A percentile compares a stretch with the other conserved stretches of the same genome.
phyloP scores from a whole-genome alignment of 192 early-diverging fungal species.

The Backusella westeae region DNA sequence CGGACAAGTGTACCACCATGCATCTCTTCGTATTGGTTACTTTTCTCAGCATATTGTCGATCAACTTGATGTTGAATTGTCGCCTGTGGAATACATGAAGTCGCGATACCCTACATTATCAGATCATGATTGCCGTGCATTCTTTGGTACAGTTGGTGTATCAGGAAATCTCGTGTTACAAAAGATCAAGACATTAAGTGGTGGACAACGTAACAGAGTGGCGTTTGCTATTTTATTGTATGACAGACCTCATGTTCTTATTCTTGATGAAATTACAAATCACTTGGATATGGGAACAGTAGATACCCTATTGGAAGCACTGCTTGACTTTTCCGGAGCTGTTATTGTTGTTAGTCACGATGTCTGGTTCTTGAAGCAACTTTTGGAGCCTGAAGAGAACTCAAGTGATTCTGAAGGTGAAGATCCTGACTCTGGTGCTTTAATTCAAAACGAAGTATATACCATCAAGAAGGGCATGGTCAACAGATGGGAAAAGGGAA shows the following conservation, averaged over 20 bases:
- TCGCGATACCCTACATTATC: constrained; percentile 36
- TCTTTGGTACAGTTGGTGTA: constrained; percentile 79
- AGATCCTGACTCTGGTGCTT: constrained; percentile 24
- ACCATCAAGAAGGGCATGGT: constrained; percentile 23
- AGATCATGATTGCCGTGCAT: constrained; percentile 64
- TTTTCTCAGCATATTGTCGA: constrained; percentile 86
- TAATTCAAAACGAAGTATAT: constrained; percentile 20
- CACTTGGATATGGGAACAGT: constrained; percentile 89
- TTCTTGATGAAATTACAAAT: constrained; percentile 86
- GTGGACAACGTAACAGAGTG: constrained; percentile 82
- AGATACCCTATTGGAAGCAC: constrained; percentile 65
- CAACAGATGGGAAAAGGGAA: constrained; percentile 26
- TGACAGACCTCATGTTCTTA: constrained; percentile 62
- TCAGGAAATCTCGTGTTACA: constrained; percentile 58
- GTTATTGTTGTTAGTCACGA: constrained; percentile 88
- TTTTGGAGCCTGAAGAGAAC: constrained; percentile 63
- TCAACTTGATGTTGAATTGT: constrained; percentile 51
- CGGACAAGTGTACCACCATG: constrained; percentile 64
- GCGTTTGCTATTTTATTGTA: constrained; percentile 69
- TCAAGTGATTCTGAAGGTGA: constrained; percentile 26
- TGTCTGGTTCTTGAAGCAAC: constrained; percentile 55
- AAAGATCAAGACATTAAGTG: constrained; percentile 65
- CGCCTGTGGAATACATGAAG: constrained; percentile 54
- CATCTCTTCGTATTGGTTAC: constrained; percentile 71
- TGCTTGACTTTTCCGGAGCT: constrained; percentile 72